Percentiles rank a stretch among this genome's conserved stretches.
Evolutionary conservation across 805 yeast genomes (phyloP).

Genomic region (Kazachstania taianensis): DNA sequence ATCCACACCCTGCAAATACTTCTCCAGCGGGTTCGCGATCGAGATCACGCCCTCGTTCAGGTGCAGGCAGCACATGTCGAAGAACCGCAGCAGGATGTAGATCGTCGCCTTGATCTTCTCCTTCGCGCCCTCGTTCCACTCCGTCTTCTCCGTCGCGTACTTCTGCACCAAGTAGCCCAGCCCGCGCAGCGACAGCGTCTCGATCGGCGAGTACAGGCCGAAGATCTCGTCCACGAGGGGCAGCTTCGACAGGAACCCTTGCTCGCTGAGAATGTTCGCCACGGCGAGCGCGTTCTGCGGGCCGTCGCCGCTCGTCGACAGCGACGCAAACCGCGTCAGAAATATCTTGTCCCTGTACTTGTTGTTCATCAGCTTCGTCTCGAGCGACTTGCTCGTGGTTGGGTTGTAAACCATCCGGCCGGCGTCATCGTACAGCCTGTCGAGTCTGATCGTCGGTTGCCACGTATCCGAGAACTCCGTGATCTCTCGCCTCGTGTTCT

Average conservation of each 20-base stretch:
- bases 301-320: background rate
- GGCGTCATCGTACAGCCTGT: conserved; percentile 3
- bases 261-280: background rate
- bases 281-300: background rate
- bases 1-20: conserved; percentile 9
- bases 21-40: conserved; percentile 21
- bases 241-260: conserved; percentile 6
- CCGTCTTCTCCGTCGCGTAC: background rate
- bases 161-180: conserved; percentile 19
- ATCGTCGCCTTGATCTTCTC: conserved; percentile 22
- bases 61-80: conserved; percentile 21
- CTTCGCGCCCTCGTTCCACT: background rate
- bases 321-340: conserved; percentile 17
- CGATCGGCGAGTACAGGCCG: conserved; percentile 23
- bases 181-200: conserved; percentile 23
- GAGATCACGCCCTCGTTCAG: conserved; percentile 18
- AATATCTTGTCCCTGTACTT: conserved; percentile 17
- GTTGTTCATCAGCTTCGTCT: conserved; percentile 23
- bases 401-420: too few relatives aligned
- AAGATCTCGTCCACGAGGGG: conserved; percentile 24
- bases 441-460: conserved; percentile 16
- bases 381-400: conserved; percentile 25
- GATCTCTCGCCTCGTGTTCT: conserved; percentile 12
- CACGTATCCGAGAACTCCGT: conserved; percentile 9
- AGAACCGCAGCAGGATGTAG: conserved; percentile 20